A percentile compares a stretch with the other conserved stretches of the same genome.
Conservation (phyloP, 106 monocot genomes). For the Dactylorhiza incarnata region DNA sequence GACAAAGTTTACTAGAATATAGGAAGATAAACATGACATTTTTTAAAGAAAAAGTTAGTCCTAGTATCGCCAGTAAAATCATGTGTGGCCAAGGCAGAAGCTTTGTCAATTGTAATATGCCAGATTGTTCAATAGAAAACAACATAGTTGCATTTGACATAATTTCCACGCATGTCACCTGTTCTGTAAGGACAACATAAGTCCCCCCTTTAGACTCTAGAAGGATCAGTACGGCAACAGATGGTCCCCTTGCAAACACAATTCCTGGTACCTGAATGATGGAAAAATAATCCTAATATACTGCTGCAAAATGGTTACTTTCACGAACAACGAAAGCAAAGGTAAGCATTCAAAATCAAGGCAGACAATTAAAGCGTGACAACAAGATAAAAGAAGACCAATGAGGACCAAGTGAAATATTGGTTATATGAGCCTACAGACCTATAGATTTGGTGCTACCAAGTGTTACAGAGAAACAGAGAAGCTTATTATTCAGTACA, state of each 20-base stretch:
- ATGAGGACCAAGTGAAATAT: background rate
- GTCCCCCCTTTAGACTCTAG: slow-evolving; percentile 54
- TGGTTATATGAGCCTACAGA: background rate
- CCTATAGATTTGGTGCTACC: background rate
- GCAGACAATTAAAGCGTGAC: background rate
- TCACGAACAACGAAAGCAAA: background rate
- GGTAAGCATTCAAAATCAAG: background rate
- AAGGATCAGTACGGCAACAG: slow-evolving; percentile 88
- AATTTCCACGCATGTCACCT: slow-evolving; percentile 32
- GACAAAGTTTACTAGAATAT: background rate
- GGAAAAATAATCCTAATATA: slow-evolving; percentile 3
- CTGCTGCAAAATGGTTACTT: background rate
- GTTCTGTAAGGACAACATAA: slow-evolving; percentile 89
- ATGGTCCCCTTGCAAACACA: slow-evolving; percentile 88
- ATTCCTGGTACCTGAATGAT: slow-evolving; percentile 88
- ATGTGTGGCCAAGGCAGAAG: background rate
- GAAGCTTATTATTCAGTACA: too few relatives aligned
- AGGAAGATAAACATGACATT: background rate
- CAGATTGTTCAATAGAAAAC: background rate
- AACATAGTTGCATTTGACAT: background rate
- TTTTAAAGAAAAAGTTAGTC: background rate
- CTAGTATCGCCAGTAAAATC: background rate
- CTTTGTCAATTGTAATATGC: background rate
- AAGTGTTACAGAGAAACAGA: background rate
- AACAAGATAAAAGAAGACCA: background rate